Conservation (phyloP, 2,329 filamentous ascomycete genomes). For the Phoma sp. region DNA sequence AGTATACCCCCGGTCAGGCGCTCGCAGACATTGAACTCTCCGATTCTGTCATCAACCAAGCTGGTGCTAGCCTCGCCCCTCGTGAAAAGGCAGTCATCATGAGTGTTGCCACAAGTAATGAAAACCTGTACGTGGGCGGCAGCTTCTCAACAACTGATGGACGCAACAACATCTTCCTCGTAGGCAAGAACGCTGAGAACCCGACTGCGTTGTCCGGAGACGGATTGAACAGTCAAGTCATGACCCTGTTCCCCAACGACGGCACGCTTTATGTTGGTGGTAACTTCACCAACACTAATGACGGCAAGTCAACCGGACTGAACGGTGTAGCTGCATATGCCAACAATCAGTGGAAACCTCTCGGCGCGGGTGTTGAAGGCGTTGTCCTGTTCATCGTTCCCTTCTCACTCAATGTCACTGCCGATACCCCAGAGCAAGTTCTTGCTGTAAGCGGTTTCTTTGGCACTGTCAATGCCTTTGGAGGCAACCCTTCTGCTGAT, state of each 20-base stretch:
- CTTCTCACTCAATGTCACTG: slow-evolving; percentile 78
- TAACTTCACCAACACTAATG: slow-evolving; percentile 76
- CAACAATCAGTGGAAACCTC: slow-evolving; percentile 73
- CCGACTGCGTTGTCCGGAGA: slow-evolving; percentile 68
- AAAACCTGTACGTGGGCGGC: slow-evolving; percentile 75
- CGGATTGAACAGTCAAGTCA: slow-evolving; percentile 82
- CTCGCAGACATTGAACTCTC: slow-evolving; percentile 70
- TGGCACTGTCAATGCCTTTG: slow-evolving; percentile 72
- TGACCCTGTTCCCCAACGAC: slow-evolving; percentile 70
- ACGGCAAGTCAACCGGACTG: slow-evolving; percentile 67
- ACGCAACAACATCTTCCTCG: slow-evolving; percentile 77
- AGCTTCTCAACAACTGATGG: slow-evolving; percentile 72
- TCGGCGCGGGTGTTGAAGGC: slow-evolving; percentile 88
- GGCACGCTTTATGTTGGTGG: slow-evolving; percentile 76
- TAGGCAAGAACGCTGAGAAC: slow-evolving; percentile 64
- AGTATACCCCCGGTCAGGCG: slow-evolving; percentile 74
- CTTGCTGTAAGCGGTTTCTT: slow-evolving; percentile 85
- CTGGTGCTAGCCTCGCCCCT: slow-evolving; percentile 69
- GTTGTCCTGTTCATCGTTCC: slow-evolving; percentile 76
- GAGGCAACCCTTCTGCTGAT: slow-evolving; percentile 63
- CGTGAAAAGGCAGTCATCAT: slow-evolving; percentile 71
- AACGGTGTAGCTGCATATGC: slow-evolving; percentile 77
- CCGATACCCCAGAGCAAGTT: slow-evolving; percentile 70
- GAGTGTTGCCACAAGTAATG: slow-evolving; percentile 68
- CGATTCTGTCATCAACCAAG: slow-evolving; percentile 75